Evolutionary conservation across 495 filamentous ascomycete species (phyloP), one percentile per base, ranked within the genome.

Genomic region (Aspergillus hancockii): DNA sequence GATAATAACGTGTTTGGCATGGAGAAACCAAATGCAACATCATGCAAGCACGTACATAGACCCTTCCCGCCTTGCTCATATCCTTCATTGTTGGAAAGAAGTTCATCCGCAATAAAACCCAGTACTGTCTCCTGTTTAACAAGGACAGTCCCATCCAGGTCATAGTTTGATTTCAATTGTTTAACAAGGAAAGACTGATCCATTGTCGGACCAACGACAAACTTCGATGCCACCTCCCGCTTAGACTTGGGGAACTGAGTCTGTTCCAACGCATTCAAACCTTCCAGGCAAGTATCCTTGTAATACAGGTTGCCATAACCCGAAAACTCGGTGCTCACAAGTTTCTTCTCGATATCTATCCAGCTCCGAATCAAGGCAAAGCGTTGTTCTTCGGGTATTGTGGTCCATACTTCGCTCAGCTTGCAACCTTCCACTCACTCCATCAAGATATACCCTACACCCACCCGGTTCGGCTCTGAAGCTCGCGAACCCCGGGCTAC

Each of bases 171-270:
- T n/a, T n/a, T n/a, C n/a, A n/a, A n/a, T 53, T 55, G 52, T 19
- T 60, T 47, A 43, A 60, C 62, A 51, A 52, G 60, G 34, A 64
- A 64, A 18, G 57, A 57, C 3, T 57, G 52, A 46, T 65, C 21
- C 18, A 58, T 65, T 52, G 62, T 65, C 21, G 58, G 62, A 56
- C 62, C 62, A 40, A 65, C 18, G 22, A 47, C 55, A 55, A 59
- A 65, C 16, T 54, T 30, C 12, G 52, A 55, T 12, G n/a, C n/a
- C n/a, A n/a, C n/a, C n/a, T n/a, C n/a, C n/a, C n/a, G n/a, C n/a
- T n/a, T n/a, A n/a, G n/a, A n/a, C n/a, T n/a, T 13, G 16, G 32
- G 18, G 36, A 16, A 16, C 54, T 57, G 40, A 31, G 18, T 36
- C 31, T 30, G 40, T 12, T 57, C 52, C 40, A 43, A 57, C 36